Base-by-base conservation (phyloP, 2,329 filamentous ascomycete species). In the Fusarium buxicola region DNA sequence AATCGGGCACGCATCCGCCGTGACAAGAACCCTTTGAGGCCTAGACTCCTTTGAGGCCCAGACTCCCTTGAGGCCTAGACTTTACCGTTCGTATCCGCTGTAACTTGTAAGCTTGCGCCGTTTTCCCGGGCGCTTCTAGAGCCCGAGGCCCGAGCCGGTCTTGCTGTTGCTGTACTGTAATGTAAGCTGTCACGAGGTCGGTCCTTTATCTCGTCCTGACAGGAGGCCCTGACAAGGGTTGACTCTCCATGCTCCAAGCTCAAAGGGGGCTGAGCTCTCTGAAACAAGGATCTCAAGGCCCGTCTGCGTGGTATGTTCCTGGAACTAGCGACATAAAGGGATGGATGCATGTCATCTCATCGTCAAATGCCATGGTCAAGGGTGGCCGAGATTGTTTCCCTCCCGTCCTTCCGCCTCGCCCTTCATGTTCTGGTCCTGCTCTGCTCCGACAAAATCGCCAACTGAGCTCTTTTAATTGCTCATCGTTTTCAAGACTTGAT, bases 251-350 rank as follows among this genome's bases (percentile, higher is more conserved):
- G 21, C n/a, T n/a, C 53, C 21, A 13, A 12, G 32, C 39, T 36
- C 30, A 36, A 21, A 25, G 44, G 63, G 50, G 62, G 60, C 56
- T 55, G 53, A 67, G 47, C 53, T 65, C 53, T 65, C 63, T 67
- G 66, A 68, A 69, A 69, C 66, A 69, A 69, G 55, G 45, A 62
- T 53, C 30, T 39, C 45, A 16, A 11, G 44, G 35, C 16, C 24
- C 44, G 18, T 54, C 39, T 25, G 34, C n/a, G 31, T 56, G 61
- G 48, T 43, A 58, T 51, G 58, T 40, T 62, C 48, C 47, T 51
- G 34, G 52, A 43, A 44, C 58, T 52, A 60, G 21, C 12, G 35
- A 54, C 13, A 16, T 13, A 45, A 36, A 41, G 27, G 28, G 34
- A 25, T 38, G 55, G 48, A 39, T 31, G 36, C 27, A 46, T 41